Percentiles rank a stretch among this genome's conserved stretches.
These are phyloP conservation scores for Deuterostichococcus epilithicus DNA, from an alignment of 139 green algal genomes.

Conservation along the genomic window DNA sequence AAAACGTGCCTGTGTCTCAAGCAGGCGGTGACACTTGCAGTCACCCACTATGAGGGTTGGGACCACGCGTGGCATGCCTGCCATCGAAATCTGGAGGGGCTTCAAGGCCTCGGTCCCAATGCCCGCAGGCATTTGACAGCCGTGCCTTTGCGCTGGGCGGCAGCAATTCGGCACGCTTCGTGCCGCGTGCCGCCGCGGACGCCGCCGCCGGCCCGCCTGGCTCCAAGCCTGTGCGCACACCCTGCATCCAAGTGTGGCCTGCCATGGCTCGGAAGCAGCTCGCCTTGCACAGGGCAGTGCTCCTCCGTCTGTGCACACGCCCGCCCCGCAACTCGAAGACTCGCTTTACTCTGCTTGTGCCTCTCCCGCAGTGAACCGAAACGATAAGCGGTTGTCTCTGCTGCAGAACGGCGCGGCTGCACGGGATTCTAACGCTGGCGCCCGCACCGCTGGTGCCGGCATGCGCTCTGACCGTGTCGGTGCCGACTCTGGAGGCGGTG, in stretches of 20 bases:
- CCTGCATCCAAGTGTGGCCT: too few species aligned
- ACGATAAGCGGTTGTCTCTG: too few species aligned
- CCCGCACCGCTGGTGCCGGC: too few species aligned
- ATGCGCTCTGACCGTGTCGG: too few species aligned
- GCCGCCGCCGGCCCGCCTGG: background rate
- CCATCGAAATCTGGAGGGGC: too few species aligned
- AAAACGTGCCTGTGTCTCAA: too few species aligned
- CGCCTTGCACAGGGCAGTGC: background rate
- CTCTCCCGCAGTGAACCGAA: too few species aligned
- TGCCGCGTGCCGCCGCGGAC: slow-evolving; percentile 8
- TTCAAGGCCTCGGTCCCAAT: background rate
- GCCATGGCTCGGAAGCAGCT: background rate
- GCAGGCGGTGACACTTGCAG: background rate
- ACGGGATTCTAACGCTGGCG: too few species aligned
- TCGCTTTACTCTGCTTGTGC: background rate
- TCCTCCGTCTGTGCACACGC: background rate
- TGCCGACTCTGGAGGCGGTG: too few species aligned
- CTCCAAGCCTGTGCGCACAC: too few species aligned
- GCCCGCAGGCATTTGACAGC: slow-evolving; percentile 54
- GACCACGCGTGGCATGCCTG: background rate
- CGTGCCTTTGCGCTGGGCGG: slow-evolving; percentile 64
- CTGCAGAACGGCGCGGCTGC: too few species aligned
- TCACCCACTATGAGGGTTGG: background rate
- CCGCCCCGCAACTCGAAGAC: background rate
- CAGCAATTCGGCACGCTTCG: slow-evolving; percentile 19